Percentiles rank a stretch among this genome's conserved stretches.
Evolutionary conservation across 2,329 filamentous ascomycete genomes (phyloP).

Genomic region (Xylaria sp.): DNA sequence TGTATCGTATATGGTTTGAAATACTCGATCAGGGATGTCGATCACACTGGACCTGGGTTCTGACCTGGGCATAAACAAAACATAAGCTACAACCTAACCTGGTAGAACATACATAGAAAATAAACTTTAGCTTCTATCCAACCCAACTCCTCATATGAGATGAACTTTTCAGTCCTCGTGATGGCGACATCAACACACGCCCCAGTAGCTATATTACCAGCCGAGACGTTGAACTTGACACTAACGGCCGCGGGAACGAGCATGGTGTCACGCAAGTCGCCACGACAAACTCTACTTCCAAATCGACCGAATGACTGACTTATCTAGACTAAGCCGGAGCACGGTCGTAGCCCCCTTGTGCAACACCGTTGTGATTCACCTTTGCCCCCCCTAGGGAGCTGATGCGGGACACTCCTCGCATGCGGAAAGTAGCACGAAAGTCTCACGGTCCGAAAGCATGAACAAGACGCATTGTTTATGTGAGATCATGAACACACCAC

Average conservation of each 20-base stretch:
- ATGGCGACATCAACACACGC: not conserved
- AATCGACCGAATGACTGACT: not conserved
- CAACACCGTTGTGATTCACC: not conserved
- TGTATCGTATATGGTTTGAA: not conserved
- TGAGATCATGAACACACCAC: not conserved
- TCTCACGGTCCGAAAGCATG: not conserved
- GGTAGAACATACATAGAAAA: not conserved
- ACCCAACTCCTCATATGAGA: not conserved
- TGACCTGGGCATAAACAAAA: not conserved
- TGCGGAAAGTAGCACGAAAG: not conserved
- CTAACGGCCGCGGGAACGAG: not conserved
- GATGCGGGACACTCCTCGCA: not conserved
- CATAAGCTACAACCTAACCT: not conserved
- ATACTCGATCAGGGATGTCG: not conserved
- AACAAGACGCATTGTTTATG: not conserved
- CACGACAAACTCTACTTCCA: not conserved
- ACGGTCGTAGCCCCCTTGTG: not conserved
- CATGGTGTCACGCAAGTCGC: slow-evolving; percentile 1
- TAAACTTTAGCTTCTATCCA: not conserved
- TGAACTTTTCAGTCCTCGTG: not conserved
- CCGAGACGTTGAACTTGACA: not conserved
- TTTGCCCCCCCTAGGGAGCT: not conserved
- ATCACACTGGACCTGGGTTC: not conserved
- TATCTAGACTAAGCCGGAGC: not conserved
- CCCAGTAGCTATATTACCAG: not conserved